Base-by-base conservation (phyloP, 371 early-diverging fungal species). In the Lichtheimia corymbifera region DNA sequence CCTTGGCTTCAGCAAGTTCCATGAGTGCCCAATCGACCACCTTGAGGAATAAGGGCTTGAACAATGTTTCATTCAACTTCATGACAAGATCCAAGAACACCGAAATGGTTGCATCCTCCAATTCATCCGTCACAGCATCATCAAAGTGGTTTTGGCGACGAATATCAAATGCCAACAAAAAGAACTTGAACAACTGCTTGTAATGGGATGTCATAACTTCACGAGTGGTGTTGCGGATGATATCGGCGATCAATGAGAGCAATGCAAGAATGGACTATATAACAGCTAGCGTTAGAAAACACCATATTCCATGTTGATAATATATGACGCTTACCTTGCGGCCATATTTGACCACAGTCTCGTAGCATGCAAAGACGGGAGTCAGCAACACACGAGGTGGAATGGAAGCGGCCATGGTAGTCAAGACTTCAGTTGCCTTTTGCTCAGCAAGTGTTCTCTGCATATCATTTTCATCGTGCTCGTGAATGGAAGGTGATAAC, bases 41-140 rank as follows among this genome's bases (percentile, higher is more conserved):
- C 77, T 91, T 91, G 64, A 94, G 82, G 83, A 91, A 96, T 69
- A 97, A 65, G 6, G 97, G 97, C 67, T 91, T 92, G 92, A 98
- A 98, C 58, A 91, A 73, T 3, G 88, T 88, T 71, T 97, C 98
- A 76, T 94, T 96, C 66, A 97, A 76, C 80, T 92, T 93, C 85
- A 95, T 84, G 7, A 93, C 90, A 55, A 95, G 64, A 54, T 87
- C 83, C 73, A 93, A 70, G 67, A 96, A 93, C 9, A 93, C 84
- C 11, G 77, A 69, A 30, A 96, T 83, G 30, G 89, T 74, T 1
- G 85, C 63, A 20, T 76, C 72, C 73, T 96, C 96, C 14, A 93
- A 74, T 5, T 66, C 75, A 40, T 80, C 82, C 14, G 91, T 65
- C 7, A 79, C 71, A 9, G 42, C 53, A 5, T 62, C 72, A 13